These are phyloP conservation scores for Myxozyma neotropica DNA, from an alignment of 805 yeast species.

Conservation along the genomic window DNA sequence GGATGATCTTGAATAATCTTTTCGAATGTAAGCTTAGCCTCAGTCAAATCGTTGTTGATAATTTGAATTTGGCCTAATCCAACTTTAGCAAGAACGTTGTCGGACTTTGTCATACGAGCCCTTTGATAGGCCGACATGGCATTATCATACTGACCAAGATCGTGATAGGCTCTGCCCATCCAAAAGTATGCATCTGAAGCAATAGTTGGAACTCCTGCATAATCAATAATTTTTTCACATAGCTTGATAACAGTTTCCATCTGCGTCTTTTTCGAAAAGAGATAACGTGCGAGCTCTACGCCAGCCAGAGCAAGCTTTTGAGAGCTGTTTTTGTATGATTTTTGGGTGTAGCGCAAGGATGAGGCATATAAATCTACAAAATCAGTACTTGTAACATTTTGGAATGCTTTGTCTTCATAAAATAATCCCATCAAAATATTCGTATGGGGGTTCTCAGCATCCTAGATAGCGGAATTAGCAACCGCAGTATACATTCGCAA, in stretches of 20 bases:
- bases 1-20: conserved; percentile 65
- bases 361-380: conserved; percentile 62
- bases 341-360: conserved; percentile 55
- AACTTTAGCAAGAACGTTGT: conserved; percentile 67
- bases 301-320: conserved; percentile 61
- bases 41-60: conserved; percentile 71
- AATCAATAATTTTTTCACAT: conserved; percentile 53
- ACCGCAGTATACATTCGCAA: neutral
- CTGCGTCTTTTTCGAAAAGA: conserved; percentile 64
- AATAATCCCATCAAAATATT: conserved; percentile 67
- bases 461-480: conserved; percentile 33
- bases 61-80: conserved; percentile 88
- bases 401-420: conserved; percentile 65
- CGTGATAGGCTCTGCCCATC: conserved; percentile 79
- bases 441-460: conserved; percentile 62
- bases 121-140: conserved; percentile 75
- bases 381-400: conserved; percentile 53
- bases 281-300: conserved; percentile 67
- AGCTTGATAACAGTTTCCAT: conserved; percentile 60
- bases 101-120: conserved; percentile 62
- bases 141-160: conserved; percentile 59
- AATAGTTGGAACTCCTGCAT: conserved; percentile 47
- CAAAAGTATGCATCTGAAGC: conserved; percentile 73
- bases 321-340: conserved; percentile 42
- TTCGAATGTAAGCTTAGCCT: conserved; percentile 85